Evolutionary conservation across 805 yeast genomes (phyloP).

Genomic region (Pichia nanzhaoensis): DNA sequence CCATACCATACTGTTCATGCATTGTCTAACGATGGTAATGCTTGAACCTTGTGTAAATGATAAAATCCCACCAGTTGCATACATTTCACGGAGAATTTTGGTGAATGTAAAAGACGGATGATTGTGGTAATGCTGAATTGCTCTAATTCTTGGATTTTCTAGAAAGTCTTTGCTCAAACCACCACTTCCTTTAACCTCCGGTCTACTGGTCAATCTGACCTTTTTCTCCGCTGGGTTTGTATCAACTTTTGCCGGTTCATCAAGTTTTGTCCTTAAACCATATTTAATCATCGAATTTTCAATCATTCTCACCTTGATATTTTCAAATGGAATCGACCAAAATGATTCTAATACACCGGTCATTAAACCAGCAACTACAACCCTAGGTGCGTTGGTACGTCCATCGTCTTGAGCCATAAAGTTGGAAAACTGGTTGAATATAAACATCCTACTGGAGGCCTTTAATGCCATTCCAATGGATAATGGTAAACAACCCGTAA

Average conservation of each 20-base stretch:
- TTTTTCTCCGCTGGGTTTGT: conserved; percentile 9
- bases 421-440: conserved; percentile 68
- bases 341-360: conserved; percentile 80
- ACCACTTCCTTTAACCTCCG: conserved; percentile 1
- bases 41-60: conserved; percentile 80
- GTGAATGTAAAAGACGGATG: conserved; percentile 49
- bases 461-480: conserved; percentile 70
- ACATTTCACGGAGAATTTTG: conserved; percentile 58
- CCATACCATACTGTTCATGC: conserved; percentile 72
- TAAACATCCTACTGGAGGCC: conserved; percentile 63
- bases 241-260: conserved; percentile 15
- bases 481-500: conserved; percentile 66
- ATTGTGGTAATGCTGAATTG: conserved; percentile 36
- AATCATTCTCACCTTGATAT: conserved; percentile 71
- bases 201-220: conserved; percentile 9
- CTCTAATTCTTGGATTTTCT: conserved; percentile 12
- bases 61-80: conserved; percentile 58
- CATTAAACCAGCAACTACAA: conserved; percentile 76
- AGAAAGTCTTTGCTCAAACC: neutral
- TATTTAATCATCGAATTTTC: conserved; percentile 47
- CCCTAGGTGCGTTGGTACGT: conserved; percentile 69
- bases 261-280: conserved; percentile 21
- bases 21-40: conserved; percentile 79
- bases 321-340: conserved; percentile 87
- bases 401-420: conserved; percentile 52